Conservation (phyloP, 1,284 basidiomycete genomes). For the Pyrrhoderma noxium region DNA sequence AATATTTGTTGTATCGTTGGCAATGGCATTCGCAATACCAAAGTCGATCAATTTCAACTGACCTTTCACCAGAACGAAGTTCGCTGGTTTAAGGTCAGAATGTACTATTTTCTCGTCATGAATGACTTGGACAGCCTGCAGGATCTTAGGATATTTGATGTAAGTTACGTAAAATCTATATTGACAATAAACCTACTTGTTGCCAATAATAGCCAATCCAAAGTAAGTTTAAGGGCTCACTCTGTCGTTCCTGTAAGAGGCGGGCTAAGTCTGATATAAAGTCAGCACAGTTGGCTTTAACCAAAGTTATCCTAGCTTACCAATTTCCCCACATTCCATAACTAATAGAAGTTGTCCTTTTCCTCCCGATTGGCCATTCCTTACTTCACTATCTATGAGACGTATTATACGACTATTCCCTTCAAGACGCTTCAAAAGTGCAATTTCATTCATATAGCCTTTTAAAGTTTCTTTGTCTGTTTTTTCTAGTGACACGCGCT, state of each 20-base stretch:
- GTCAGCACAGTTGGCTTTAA: no score
- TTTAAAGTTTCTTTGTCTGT: constrained; percentile 80
- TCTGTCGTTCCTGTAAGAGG: constrained; percentile 74
- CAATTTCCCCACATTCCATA: constrained; percentile 92
- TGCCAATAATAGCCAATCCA: constrained; percentile 95
- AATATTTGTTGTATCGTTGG: constrained; percentile 95
- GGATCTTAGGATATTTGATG: constrained; percentile 56
- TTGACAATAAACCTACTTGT: constrained; percentile 49
- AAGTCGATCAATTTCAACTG: constrained; percentile 95
- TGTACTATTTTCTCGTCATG: constrained; percentile 96
- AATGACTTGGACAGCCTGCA: constrained; percentile 91
- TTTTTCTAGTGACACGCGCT: constrained; percentile 80
- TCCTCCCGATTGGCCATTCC: constrained; percentile 48
- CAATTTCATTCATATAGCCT: constrained; percentile 94
- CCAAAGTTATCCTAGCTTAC: constrained; percentile 23
- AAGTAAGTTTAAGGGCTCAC: constrained; percentile 79
- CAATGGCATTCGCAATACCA: constrained; percentile 94
- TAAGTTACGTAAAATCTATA: neutral
- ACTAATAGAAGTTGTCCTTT: constrained; percentile 72
- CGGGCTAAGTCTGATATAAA: constrained; percentile 58
- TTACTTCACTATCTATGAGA: constrained; percentile 80
- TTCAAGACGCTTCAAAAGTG: constrained; percentile 75
- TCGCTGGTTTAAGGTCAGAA: constrained; percentile 93
- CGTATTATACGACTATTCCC: constrained; percentile 88
- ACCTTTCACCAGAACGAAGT: constrained; percentile 91